Evolutionary conservation across 140 eudicot species (phyloP), one percentile per base, ranked within the genome.

Genomic region (Flaveria floridana): DNA sequence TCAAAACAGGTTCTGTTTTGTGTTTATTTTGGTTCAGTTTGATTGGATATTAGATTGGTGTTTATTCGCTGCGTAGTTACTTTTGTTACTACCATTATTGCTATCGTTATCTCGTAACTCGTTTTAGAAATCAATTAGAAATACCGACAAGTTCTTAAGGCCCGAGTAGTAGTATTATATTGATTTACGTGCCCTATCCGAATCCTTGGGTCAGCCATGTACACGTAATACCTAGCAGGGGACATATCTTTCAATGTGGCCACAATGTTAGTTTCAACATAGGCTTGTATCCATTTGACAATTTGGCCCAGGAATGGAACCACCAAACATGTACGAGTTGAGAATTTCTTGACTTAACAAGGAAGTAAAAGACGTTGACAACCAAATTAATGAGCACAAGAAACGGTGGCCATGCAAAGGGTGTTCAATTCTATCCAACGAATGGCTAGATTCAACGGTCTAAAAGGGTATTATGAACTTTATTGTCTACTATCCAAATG

Each of bases 391-490:
- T 0, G 70, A 75, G 7, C 52, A 83, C 41, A 28, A 74, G 58
- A 63, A 69, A 61, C 79, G 79, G 50, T 79, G 81, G 86, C 65
- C 50, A 0, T 10, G 65, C 23, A 64, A 39, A 37, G 78, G 75
- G 12, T 83, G 86, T 30, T 74, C 84, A 1, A 55, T 79, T 47
- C 1, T 75, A 9, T 83, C 52, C 6, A 64, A 83, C 65, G 81
- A 68, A 16, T 79, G 84, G 75, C 39, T 14, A 10, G 84, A 83
- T 68, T 73, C 64, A 3, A 20, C 37, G 46, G 62, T 28, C 8
- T 62, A 25, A 21, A 78, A 74, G 37, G 71, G 78, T 42, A 68
- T 78, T 6, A 51, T 70, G 34, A 23, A 64, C 46, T 67, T 71
- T 76, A 34, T 48, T 51, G 82, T 81, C 20, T 71, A 76, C 50